Evolutionary conservation across 768 basidiomycete genomes (phyloP).

Genomic region (Amanita thiersii): DNA sequence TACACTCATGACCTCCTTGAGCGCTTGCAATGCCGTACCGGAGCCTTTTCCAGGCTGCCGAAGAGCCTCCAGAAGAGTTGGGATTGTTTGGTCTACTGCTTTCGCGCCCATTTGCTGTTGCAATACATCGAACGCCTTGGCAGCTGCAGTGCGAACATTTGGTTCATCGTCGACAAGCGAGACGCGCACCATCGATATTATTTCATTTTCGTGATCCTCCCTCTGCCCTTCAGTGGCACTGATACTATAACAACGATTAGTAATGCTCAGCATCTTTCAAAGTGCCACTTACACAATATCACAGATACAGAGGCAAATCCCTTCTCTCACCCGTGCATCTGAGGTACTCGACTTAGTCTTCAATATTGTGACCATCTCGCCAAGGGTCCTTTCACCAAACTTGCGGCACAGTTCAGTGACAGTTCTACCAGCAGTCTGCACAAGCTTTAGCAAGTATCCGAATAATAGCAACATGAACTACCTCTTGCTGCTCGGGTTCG

Average conservation of each 20-base stretch:
- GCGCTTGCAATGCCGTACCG: slow-evolving; percentile 90
- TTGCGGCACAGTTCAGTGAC: slow-evolving; percentile 88
- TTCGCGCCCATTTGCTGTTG: slow-evolving; percentile 86
- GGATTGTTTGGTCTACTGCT: slow-evolving; percentile 95
- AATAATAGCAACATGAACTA: slow-evolving; percentile 17
- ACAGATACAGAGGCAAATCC: slow-evolving; percentile 80
- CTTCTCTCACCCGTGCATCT: slow-evolving; percentile 64
- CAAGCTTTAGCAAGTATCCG: slow-evolving; percentile 6
- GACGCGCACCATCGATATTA: slow-evolving; percentile 75
- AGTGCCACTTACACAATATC: slow-evolving; percentile 68
- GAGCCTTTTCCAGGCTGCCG: slow-evolving; percentile 89
- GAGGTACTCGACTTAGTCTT: slow-evolving; percentile 55
- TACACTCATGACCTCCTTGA: slow-evolving; percentile 92
- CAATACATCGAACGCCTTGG: slow-evolving; percentile 81
- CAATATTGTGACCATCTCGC: slow-evolving; percentile 76
- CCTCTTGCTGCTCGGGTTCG: slow-evolving; percentile 88
- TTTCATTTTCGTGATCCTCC: slow-evolving; percentile 83
- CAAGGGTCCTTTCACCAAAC: slow-evolving; percentile 86
- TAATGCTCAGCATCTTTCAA: not conserved
- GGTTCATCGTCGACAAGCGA: slow-evolving; percentile 87
- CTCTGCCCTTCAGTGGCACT: slow-evolving; percentile 78
- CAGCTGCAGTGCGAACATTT: slow-evolving; percentile 83
- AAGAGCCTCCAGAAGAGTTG: slow-evolving; percentile 87
- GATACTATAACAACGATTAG: slow-evolving; percentile 38
- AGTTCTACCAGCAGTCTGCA: slow-evolving; percentile 81